These are phyloP conservation scores for Clarireedia paspali DNA, from an alignment of 2,329 filamentous ascomycete species.

Conservation along the genomic window DNA sequence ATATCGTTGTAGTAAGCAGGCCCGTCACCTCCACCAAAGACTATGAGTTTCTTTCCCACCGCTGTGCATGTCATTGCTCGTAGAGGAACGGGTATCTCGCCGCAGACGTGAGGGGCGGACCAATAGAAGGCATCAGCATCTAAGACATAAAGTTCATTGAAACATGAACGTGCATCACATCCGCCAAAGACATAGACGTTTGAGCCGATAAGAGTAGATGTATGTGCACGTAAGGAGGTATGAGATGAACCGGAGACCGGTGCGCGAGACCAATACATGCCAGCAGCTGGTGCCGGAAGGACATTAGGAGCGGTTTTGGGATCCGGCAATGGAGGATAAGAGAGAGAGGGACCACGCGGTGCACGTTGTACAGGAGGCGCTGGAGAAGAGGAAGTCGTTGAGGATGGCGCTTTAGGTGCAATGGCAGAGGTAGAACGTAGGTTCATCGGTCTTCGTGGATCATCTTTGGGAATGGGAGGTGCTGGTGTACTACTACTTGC, in stretches of 20 bases:
- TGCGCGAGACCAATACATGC: conserved; percentile 66
- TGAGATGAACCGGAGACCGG: conserved; percentile 55
- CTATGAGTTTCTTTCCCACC: conserved; percentile 61
- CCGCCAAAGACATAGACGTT: conserved; percentile 64
- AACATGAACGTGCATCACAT: conserved; percentile 58
- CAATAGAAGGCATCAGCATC: conserved; percentile 65
- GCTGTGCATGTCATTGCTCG: conserved; percentile 67
- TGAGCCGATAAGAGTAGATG: conserved; percentile 56
- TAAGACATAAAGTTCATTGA: conserved; percentile 62
- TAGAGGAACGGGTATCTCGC: conserved; percentile 56
- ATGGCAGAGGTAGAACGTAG: conserved; percentile 41
- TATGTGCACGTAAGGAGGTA: conserved; percentile 57
- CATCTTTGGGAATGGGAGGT: conserved; percentile 12
- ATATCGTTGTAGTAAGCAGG: conserved; percentile 66
- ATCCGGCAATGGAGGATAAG: conserved; percentile 51
- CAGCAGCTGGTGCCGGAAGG: conserved; percentile 54
- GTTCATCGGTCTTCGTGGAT: conserved; percentile 35
- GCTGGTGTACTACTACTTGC: conserved; percentile 12
- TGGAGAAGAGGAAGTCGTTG: conserved; percentile 19
- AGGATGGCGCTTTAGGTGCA: conserved; percentile 21
- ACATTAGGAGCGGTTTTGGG: conserved; percentile 51
- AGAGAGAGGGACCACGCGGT: conserved; percentile 33
- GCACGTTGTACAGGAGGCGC: conserved; percentile 18
- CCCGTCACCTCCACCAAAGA: conserved; percentile 64
- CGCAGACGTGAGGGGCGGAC: conserved; percentile 56